These are phyloP conservation scores for Curvularia eragrostidis DNA, from an alignment of 2,329 filamentous ascomycete species.

Conservation along the genomic window DNA sequence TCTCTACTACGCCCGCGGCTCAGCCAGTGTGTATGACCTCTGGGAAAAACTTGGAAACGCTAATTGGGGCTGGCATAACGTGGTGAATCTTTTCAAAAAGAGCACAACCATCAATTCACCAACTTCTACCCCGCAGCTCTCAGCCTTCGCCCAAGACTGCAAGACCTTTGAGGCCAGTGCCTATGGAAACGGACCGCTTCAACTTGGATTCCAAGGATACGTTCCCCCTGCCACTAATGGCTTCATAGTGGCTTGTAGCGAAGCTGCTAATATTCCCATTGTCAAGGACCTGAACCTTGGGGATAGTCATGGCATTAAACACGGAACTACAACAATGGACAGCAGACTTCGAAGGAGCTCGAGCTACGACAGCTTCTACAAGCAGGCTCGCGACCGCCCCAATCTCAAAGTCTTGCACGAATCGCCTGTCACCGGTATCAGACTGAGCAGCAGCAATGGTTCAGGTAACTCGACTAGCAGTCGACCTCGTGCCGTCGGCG, in stretches of 20 bases:
- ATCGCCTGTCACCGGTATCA: constrained; percentile 38
- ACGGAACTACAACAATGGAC: constrained; percentile 38
- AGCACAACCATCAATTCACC: constrained; percentile 42
- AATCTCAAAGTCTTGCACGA: constrained; percentile 40
- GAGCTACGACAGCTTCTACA: constrained; percentile 43
- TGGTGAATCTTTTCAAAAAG: constrained; percentile 32
- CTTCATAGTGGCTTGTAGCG: constrained; percentile 38
- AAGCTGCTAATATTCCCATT: constrained; percentile 41
- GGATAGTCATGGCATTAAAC: constrained; percentile 41
- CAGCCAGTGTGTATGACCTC: constrained; percentile 52
- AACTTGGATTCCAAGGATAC: constrained; percentile 42
- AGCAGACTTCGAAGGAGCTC: constrained; percentile 30
- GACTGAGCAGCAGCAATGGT: constrained; percentile 26
- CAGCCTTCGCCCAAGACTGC: constrained; percentile 36
- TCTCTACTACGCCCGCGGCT: constrained; percentile 44
- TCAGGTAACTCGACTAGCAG: constrained; percentile 2
- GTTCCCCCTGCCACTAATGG: constrained; percentile 37
- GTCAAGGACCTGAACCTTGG: constrained; percentile 45
- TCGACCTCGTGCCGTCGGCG: constrained; percentile 31
- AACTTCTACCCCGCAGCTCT: constrained; percentile 24
- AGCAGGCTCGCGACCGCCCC: constrained; percentile 35
- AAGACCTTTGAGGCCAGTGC: constrained; percentile 39
- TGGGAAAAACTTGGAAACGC: constrained; percentile 65
- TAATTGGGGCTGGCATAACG: constrained; percentile 58
- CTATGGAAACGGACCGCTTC: constrained; percentile 36